Evolutionary conservation across 129 eudicot genomes (phyloP).

Genomic region (Sambucus nigra): DNA sequence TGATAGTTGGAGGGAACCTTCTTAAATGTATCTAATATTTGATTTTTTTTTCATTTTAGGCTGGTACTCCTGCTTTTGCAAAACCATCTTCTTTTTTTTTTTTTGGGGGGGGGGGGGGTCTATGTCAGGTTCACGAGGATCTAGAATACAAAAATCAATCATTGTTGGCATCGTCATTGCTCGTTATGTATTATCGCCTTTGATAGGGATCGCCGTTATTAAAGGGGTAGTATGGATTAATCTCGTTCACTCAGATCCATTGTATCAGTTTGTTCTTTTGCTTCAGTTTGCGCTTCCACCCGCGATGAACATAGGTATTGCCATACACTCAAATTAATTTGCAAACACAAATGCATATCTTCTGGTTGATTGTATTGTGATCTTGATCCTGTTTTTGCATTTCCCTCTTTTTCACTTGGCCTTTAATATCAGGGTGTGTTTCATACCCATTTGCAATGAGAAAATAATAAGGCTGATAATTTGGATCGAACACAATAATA

Average conservation of each 20-base stretch:
- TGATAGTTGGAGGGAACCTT: slow-evolving; percentile 47
- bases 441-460: too few species aligned
- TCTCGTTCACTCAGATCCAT: slow-evolving; percentile 35
- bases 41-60: background rate
- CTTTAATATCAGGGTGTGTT: too few species aligned
- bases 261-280: slow-evolving; percentile 53
- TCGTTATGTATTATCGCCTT: slow-evolving; percentile 38
- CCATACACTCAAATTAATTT: too few species aligned
- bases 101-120: too few species aligned
- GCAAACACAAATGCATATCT: too few species aligned
- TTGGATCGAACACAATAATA: too few species aligned
- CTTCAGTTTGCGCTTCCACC: slow-evolving; percentile 61
- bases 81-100: too few species aligned
- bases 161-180: slow-evolving; percentile 32
- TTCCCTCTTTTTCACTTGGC: background rate
- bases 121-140: slow-evolving; percentile 43
- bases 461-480: too few species aligned
- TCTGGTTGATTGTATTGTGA: background rate
- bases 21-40: slow-evolving; percentile 18
- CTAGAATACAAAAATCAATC: slow-evolving; percentile 23
- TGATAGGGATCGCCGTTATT: slow-evolving; percentile 35
- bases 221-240: slow-evolving; percentile 33
- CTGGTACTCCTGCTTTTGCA: background rate
- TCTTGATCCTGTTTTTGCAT: background rate
- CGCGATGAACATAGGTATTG: slow-evolving; percentile 56